Base-by-base conservation (phyloP, 2,329 filamentous ascomycete species). In the Calonectria ilicicola region DNA sequence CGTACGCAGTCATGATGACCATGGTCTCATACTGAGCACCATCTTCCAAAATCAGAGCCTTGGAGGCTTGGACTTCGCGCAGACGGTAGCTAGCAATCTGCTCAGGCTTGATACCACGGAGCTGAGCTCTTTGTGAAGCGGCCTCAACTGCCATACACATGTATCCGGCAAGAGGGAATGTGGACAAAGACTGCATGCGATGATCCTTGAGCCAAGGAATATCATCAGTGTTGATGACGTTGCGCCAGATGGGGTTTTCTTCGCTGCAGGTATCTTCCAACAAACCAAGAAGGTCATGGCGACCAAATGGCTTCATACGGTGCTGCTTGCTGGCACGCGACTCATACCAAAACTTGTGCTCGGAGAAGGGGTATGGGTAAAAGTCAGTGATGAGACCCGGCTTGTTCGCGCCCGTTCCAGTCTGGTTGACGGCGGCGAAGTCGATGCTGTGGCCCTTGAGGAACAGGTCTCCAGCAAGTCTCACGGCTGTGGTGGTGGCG, bases 201-300 rank as follows among this genome's bases (percentile, higher is more conserved):
- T 92, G 91, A 75, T 91, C 88, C 53, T 88, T 85, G 7, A 91
- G 83, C 84, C 91, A 93, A 1, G 92, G 89, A 0, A 89, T 77
- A 69, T 89, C 87, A 46, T 88, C 86, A 1, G 86, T 75, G 14
- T 83, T 83, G 35, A 89, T 77, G 27, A 87, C 83, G 70, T 88
- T 89, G 44, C 87, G 83, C 88, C 88, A 90, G 0, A 82, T 85
- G 0, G 86, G 86, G 75, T 88, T 86, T 2, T 85, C 74, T 12
- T 87, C 85, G 60, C 81, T 87, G 17, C 83, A 87, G 56, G 84
- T 84, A 71, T 86, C 84, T 14, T 85, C 85, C 27, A 85, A 77
- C 1, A 84, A 81, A 6, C 88, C 88, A 2, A 90, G 82, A 2
- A 90, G 81, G 44, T 89, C 87, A 69, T 86, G 86, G 1, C 86